Base-by-base conservation (phyloP, 73 alveolate species). In the Urostyla sp. region DNA sequence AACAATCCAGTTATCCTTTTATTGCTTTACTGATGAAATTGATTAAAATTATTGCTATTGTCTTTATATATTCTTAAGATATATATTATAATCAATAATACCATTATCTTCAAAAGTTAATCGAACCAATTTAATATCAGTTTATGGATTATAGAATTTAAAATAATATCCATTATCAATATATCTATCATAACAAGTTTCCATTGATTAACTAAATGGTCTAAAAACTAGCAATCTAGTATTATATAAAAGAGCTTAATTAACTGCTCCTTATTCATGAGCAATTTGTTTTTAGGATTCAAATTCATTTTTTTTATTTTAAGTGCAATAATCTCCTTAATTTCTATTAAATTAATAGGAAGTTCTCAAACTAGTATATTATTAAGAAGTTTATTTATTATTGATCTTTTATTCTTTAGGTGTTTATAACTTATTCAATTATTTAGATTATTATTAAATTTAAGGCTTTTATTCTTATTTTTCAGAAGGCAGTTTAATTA, bases 21-120 rank as follows among this genome's bases (percentile, higher is more conserved):
- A 55, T 32, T 18, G 4, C 8, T 54, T 20, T 6, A 26, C 46
- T 54, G 31, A 5, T 11, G 48, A 55, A n/a, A 23, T 10, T 15
- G 49, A 23, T 13, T 21, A 4, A 55, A 27, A 27, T 26, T 4
- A 7, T 8, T 21, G 5, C 31, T 26, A 11, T 15, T 40, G 20
- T 40, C 51, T 40, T 40, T 10, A 15, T 40, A 57, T 87, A 78
- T 69, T 76, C 57, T 87, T 13, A 87, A 63, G 55, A 67, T 90
- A 37, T 88, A 27, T 54, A 48, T 16, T 79, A 11, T 5, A 28
- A 30, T 85, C 94, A 59, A 49, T 66, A 51, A 90, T 85, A 6
- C 94, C 94, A 52, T 85, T 90, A 38, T 90, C 94, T 67, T 90
- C 93, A 30, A 90, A 60, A 3, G 89, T 79, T 59, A 66, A 69